Evolutionary conservation across 2,329 filamentous ascomycete species (phyloP).

Genomic region (Sarocladium strictum): DNA sequence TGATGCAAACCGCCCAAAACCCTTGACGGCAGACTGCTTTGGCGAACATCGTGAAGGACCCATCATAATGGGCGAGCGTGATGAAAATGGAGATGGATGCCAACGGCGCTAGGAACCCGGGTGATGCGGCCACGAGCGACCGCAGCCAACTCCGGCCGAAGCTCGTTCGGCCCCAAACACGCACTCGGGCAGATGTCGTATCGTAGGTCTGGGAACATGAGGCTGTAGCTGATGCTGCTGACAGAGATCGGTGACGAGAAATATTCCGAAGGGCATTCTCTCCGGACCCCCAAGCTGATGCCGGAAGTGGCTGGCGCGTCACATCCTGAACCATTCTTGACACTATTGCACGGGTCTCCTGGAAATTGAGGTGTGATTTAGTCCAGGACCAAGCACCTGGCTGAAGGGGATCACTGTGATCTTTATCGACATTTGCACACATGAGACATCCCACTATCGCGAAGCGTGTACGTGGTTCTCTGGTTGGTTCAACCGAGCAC

Average conservation of each 20-base stretch:
- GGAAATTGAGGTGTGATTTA: too few relatives aligned
- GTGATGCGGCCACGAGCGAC: slow-evolving; percentile 18
- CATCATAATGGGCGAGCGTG: slow-evolving; percentile 17
- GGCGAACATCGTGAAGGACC: slow-evolving; percentile 12
- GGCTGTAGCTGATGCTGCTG: not conserved
- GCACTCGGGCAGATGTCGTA: not conserved
- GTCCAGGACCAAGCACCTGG: too few relatives aligned
- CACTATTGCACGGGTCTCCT: not conserved
- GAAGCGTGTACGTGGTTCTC: not conserved
- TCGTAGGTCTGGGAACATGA: too few relatives aligned
- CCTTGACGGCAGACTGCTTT: slow-evolving; percentile 9
- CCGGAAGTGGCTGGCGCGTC: not conserved
- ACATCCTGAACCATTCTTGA: not conserved
- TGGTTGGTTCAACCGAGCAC: not conserved
- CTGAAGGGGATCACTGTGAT: not conserved
- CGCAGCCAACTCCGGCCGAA: slow-evolving; percentile 18
- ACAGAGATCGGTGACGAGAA: not conserved
- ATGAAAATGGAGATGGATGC: slow-evolving; percentile 18
- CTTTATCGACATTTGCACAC: not conserved
- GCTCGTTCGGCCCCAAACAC: slow-evolving; percentile 22
- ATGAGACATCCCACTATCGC: not conserved
- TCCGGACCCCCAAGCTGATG: not conserved
- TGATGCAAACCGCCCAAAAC: slow-evolving; percentile 9
- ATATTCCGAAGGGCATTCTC: not conserved
- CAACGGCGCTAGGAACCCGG: slow-evolving; percentile 18